These are phyloP conservation scores for Plasmodium reichenowi DNA, from an alignment of 169 alveolate genomes.

Conservation along the genomic window DNA sequence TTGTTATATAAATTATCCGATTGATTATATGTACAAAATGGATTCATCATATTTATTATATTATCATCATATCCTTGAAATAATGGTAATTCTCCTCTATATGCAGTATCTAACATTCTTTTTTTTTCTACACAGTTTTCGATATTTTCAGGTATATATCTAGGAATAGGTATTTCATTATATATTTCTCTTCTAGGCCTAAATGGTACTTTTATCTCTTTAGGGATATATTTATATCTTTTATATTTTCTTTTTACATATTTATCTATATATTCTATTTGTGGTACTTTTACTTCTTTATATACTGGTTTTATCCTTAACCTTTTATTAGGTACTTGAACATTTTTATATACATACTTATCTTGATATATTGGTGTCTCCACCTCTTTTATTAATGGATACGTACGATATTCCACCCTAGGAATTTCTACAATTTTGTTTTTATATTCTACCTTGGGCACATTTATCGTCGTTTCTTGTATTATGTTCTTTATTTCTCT, in stretches of 20 bases:
- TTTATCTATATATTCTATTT: constrained; percentile 52
- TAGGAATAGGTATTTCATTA: constrained; percentile 67
- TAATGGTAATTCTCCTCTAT: constrained; percentile 56
- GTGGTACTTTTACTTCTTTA: constrained; percentile 71
- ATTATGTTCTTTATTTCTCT: constrained; percentile 63
- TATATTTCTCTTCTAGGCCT: constrained; percentile 77
- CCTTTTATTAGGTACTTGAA: constrained; percentile 60
- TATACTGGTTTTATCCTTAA: constrained; percentile 62
- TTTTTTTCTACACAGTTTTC: constrained; percentile 7
- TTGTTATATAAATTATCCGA: too few relatives aligned
- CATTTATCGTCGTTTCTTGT: constrained; percentile 71
- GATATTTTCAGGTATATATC: constrained; percentile 64
- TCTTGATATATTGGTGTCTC: constrained; percentile 70
- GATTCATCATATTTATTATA: constrained; percentile 57
- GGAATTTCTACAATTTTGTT: constrained; percentile 70
- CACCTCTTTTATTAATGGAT: constrained; percentile 61
- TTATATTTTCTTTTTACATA: constrained; percentile 70
- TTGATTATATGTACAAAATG: constrained; percentile 7
- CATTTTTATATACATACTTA: constrained; percentile 55
- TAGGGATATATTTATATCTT: constrained; percentile 66
- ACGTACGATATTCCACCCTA: constrained; percentile 57
- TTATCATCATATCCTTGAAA: constrained; percentile 55
- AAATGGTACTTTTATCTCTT: constrained; percentile 74
- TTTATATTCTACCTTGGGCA: constrained; percentile 64
- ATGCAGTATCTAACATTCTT: constrained; percentile 7